A percentile compares a stretch with the other conserved stretches of the same genome.
Conservation (phyloP, 805 yeast species). For the Brettanomyces anomalus region DNA sequence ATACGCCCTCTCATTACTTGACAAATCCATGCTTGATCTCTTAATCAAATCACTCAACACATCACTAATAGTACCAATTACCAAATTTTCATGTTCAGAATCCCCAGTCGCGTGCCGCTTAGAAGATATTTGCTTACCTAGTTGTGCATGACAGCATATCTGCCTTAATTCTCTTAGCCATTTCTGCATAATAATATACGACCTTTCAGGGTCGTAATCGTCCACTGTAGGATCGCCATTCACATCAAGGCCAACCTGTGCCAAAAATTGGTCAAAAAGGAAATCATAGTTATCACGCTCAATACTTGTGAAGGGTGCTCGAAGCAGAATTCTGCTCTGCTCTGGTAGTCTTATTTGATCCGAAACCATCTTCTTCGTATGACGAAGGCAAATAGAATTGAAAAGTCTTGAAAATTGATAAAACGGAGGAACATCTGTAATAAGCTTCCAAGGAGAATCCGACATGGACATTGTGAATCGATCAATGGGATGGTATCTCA, state of each 20-base stretch:
- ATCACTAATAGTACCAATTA: slow-evolving; percentile 48
- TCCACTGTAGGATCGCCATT: slow-evolving; percentile 40
- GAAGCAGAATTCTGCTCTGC: slow-evolving; percentile 61
- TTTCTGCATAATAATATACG: slow-evolving; percentile 41
- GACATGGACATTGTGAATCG: slow-evolving; percentile 10
- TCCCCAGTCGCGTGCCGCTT: slow-evolving; percentile 5
- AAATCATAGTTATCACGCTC: slow-evolving; percentile 80
- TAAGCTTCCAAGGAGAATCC: slow-evolving; percentile 20
- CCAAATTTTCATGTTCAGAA: slow-evolving; percentile 9
- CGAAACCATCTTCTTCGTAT: slow-evolving; percentile 76
- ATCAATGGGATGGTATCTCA: slow-evolving; percentile 59
- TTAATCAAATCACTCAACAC: slow-evolving; percentile 59
- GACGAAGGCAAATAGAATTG: slow-evolving; percentile 53
- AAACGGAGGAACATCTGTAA: slow-evolving; percentile 18
- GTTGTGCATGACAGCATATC: slow-evolving; percentile 73
- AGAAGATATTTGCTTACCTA: slow-evolving; percentile 11
- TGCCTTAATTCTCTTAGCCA: slow-evolving; percentile 71
- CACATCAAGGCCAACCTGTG: slow-evolving; percentile 44
- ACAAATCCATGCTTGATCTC: slow-evolving; percentile 41
- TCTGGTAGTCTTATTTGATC: slow-evolving; percentile 71
- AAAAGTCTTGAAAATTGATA: slow-evolving; percentile 46
- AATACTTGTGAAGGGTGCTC: slow-evolving; percentile 69
- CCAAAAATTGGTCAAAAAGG: slow-evolving; percentile 48
- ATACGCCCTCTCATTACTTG: slow-evolving; percentile 39
- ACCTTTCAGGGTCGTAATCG: slow-evolving; percentile 39